Conservation (phyloP, 1,284 basidiomycete genomes). For the Trichosporon sp. region DNA sequence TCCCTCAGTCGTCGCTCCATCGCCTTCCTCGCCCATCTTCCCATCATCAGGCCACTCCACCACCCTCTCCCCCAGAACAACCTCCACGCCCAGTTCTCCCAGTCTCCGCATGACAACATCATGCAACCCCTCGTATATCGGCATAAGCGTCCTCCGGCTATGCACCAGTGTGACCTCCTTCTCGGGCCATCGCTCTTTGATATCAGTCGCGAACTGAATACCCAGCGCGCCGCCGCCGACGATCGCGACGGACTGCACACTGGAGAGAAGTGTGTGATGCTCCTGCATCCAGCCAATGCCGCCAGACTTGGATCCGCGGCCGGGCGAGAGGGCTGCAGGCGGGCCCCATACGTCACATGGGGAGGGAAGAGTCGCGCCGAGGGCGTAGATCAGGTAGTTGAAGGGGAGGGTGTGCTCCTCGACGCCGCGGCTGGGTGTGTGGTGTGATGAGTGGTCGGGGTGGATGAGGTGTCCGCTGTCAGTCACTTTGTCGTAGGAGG, state of each 20-base stretch:
- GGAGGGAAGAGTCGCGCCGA: slow-evolving; percentile 44
- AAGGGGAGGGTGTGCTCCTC: slow-evolving; percentile 36
- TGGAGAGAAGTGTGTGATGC: slow-evolving; percentile 34
- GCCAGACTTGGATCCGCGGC: slow-evolving; percentile 36
- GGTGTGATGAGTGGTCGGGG: background rate
- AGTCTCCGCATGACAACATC: slow-evolving; percentile 38
- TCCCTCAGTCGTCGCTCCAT: too few species aligned
- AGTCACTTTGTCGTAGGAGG: slow-evolving; percentile 9
- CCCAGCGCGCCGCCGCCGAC: slow-evolving; percentile 52
- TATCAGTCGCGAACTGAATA: slow-evolving; percentile 52
- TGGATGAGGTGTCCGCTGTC: slow-evolving; percentile 8
- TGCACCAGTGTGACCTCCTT: slow-evolving; percentile 51
- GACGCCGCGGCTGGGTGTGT: background rate
- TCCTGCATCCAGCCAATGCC: slow-evolving; percentile 28
- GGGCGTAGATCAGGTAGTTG: slow-evolving; percentile 50
- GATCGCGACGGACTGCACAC: slow-evolving; percentile 46
- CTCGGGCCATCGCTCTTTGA: slow-evolving; percentile 47
- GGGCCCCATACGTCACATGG: slow-evolving; percentile 45
- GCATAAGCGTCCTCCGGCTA: slow-evolving; percentile 48
- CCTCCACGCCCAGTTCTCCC: slow-evolving; percentile 44
- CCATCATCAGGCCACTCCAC: slow-evolving; percentile 38
- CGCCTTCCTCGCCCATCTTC: slow-evolving; percentile 46
- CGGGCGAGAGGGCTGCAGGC: slow-evolving; percentile 18
- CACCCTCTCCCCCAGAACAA: slow-evolving; percentile 49
- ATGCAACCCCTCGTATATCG: slow-evolving; percentile 49